Base-by-base conservation (phyloP, 1,139 yeast genomes). In the Kodamaea alishanica region DNA sequence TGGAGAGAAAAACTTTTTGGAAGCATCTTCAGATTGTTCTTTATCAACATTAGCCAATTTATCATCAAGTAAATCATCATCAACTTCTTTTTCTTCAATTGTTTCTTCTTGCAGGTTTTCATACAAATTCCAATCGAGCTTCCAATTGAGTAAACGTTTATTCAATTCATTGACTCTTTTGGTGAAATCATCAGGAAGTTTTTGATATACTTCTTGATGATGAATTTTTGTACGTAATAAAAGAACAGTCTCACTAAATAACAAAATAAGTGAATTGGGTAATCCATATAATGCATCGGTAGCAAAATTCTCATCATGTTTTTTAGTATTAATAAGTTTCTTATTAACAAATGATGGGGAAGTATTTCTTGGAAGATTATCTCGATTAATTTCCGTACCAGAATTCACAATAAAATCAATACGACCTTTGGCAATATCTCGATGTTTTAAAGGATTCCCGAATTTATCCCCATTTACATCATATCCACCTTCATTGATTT, bases 221-320 rank as follows among this genome's bases (percentile, higher is more conserved):
- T 76, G 77, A 36, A 79, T 73, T 41, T 79, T 81, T 41, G 81
- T 75, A 41, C 90, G 67, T 8, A 84, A 68, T 30, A 85, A 56
- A 41, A 79, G 78, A 6, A 83, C 87, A 9, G 83, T 79, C 45
- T 81, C 85, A 40, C 84, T 76, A 58, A 88, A 86, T 34, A 87
- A 63, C 28, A 81, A 54, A 45, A 87, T 81, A 34, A 88, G 65
- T 1, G 95, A 84, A 54, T 85, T 86, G 2, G 96, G 96, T 38
- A 88, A 65, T 0, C 96, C 96, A 54, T 86, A 86, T 39, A 87
- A 67, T 0, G 92, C 87, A 60, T 85, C 94, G 1, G 92, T 83
- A 8, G 90, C 82, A 42, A 84, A 75, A 42, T 80, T 72, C 45
- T 77, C 81, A 46, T 73, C 76, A 37, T 67, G 63, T 31, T 65